Evolutionary conservation across 768 basidiomycete genomes (phyloP).

Genomic region (Neoboletus brunneissimus): DNA sequence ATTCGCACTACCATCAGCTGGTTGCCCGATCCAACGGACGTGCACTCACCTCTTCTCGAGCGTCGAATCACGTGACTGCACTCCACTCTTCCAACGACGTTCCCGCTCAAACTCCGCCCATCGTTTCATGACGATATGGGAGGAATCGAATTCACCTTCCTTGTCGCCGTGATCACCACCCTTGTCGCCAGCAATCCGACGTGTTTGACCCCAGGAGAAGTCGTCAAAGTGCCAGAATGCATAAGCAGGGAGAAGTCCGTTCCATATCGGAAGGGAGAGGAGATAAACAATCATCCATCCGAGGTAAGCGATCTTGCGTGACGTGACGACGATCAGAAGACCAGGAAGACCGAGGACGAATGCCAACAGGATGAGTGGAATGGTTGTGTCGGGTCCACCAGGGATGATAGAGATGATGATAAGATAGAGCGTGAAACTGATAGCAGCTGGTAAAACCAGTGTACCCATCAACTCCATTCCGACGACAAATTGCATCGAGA

Average conservation of each 20-base stretch:
- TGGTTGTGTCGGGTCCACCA: constrained; percentile 69
- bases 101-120: constrained; percentile 99
- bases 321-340: constrained; percentile 93
- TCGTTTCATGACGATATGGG: constrained; percentile 96
- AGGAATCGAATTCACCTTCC: constrained; percentile 96
- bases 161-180: constrained; percentile 81
- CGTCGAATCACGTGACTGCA: constrained; percentile 76
- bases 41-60: constrained; percentile 63
- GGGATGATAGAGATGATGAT: constrained; percentile 87
- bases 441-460: constrained; percentile 93
- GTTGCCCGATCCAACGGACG: neutral
- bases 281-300: constrained; percentile 98
- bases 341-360: constrained; percentile 96
- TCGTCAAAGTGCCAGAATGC: constrained; percentile 99
- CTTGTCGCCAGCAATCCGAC: constrained; percentile 74
- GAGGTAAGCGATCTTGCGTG: constrained; percentile 88
- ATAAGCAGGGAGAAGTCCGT: constrained; percentile 92
- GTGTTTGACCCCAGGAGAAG: constrained; percentile 96
- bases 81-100: constrained; percentile 86
- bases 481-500: constrained; percentile 99
- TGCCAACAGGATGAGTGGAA: constrained; percentile 89
- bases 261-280: constrained; percentile 93
- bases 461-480: constrained; percentile 98
- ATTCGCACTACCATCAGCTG: constrained; percentile 29
- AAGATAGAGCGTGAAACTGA: constrained; percentile 94